phyloP scores from a whole-genome alignment of 805 yeast species.

The Vanderwaltozyma yarrowii region DNA sequence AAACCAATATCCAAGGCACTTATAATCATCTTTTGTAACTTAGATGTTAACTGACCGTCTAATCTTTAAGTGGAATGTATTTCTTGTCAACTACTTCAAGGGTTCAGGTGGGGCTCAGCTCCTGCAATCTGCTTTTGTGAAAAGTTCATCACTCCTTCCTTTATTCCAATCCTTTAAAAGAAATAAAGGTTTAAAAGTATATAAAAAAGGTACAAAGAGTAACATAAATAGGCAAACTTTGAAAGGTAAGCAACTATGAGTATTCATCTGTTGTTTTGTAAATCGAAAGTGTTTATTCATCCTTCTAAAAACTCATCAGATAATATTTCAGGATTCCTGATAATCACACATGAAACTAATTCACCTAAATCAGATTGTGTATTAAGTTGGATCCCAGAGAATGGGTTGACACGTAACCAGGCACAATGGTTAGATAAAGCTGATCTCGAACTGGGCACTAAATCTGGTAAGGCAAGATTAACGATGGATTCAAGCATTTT shows the following conservation, averaged over 20 bases:
- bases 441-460: constrained; percentile 42
- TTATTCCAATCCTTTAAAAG: too few species aligned
- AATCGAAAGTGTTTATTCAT: constrained; percentile 74
- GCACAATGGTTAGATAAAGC: constrained; percentile 11
- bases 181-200: too few species aligned
- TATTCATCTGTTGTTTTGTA: constrained; percentile 31
- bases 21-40: too few species aligned
- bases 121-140: too few species aligned
- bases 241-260: constrained; percentile 4
- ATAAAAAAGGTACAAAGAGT: too few species aligned
- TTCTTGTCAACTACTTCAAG: too few species aligned
- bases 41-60: too few species aligned
- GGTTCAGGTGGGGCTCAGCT: too few species aligned
- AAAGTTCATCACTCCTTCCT: too few species aligned
- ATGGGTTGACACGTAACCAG: constrained; percentile 8
- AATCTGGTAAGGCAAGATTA: constrained; percentile 13
- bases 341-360: constrained; percentile 44
- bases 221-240: too few species aligned
- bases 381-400: constrained; percentile 21
- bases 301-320: constrained; percentile 66
- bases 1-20: too few species aligned
- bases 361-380: constrained; percentile 34
- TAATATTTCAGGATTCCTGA: constrained; percentile 69
- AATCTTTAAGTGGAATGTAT: too few species aligned
- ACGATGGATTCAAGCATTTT: constrained; percentile 6